Percentiles rank a stretch among this genome's conserved stretches.
Conservation (phyloP, 345 rosid genomes). For the Gossypium rotundifolium region DNA sequence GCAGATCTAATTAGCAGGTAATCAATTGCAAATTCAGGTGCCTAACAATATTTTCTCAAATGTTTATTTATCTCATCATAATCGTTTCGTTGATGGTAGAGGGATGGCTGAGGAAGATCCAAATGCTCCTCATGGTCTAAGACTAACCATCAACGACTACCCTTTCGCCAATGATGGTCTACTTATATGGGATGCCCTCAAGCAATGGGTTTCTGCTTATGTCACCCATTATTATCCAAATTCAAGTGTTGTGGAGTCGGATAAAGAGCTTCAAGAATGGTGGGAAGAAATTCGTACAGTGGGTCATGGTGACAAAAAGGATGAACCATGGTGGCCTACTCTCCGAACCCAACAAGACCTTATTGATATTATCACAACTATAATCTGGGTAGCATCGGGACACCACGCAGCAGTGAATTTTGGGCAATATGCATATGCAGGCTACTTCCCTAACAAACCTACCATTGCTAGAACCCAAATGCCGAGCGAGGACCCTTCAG, state of each 20-base stretch:
- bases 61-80: neutral
- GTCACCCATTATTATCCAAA: conserved; percentile 45
- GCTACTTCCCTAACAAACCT: conserved; percentile 48
- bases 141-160: conserved; percentile 46
- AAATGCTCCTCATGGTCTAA: conserved; percentile 41
- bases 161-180: conserved; percentile 62
- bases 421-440: conserved; percentile 44
- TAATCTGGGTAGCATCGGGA: conserved; percentile 41
- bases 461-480: conserved; percentile 37
- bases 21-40: neutral
- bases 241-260: conserved; percentile 21
- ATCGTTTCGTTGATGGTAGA: conserved; percentile 17
- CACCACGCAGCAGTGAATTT: conserved; percentile 55
- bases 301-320: conserved; percentile 51
- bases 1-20: conserved; percentile 46
- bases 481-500: conserved; percentile 36
- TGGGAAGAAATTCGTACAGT: conserved; percentile 45
- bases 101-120: conserved; percentile 55
- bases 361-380: conserved; percentile 30
- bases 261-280: conserved; percentile 53
- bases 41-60: neutral
- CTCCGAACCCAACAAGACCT: conserved; percentile 29
- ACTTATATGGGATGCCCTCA: conserved; percentile 36
- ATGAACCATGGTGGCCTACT: conserved; percentile 47
- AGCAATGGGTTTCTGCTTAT: conserved; percentile 40